A percentile compares a stretch with the other conserved stretches of the same genome.
These are phyloP conservation scores for Penicillium vulpinum DNA, from an alignment of 2,329 filamentous ascomycete genomes.

Conservation along the genomic window DNA sequence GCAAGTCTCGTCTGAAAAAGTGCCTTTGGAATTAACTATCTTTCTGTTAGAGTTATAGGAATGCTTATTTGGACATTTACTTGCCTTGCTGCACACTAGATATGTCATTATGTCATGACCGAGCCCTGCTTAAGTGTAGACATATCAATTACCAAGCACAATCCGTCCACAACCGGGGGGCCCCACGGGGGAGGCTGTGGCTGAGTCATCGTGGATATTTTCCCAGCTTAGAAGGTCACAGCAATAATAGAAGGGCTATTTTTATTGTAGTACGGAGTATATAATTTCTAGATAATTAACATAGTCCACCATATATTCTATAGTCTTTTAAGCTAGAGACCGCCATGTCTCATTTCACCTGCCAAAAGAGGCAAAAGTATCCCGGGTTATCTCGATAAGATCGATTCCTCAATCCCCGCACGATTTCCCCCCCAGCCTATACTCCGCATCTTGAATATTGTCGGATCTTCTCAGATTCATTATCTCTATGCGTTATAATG, in stretches of 20 bases:
- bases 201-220: constrained; percentile 2
- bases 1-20: not conserved
- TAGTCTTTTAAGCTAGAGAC: not conserved
- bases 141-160: not conserved
- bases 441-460: constrained; percentile 11
- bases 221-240: not conserved
- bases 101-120: not conserved
- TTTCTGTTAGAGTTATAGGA: not conserved
- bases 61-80: not conserved
- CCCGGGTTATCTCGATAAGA: constrained; percentile 15
- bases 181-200: not conserved
- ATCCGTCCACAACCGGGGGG: not conserved
- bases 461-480: constrained; percentile 5
- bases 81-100: not conserved
- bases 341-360: not conserved
- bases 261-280: not conserved
- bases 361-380: constrained; percentile 19
- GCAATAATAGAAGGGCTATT: not conserved
- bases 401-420: constrained; percentile 17
- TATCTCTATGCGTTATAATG: constrained; percentile 23
- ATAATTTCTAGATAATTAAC: not conserved
- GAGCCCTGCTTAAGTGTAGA: not conserved
- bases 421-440: not conserved
- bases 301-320: not conserved
- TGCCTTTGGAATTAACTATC: not conserved